A percentile compares a stretch with the other conserved stretches of the same genome.
Evolutionary conservation across 2,329 filamentous ascomycete species (phyloP).

Genomic region (Aspergillus costaricaensis): DNA sequence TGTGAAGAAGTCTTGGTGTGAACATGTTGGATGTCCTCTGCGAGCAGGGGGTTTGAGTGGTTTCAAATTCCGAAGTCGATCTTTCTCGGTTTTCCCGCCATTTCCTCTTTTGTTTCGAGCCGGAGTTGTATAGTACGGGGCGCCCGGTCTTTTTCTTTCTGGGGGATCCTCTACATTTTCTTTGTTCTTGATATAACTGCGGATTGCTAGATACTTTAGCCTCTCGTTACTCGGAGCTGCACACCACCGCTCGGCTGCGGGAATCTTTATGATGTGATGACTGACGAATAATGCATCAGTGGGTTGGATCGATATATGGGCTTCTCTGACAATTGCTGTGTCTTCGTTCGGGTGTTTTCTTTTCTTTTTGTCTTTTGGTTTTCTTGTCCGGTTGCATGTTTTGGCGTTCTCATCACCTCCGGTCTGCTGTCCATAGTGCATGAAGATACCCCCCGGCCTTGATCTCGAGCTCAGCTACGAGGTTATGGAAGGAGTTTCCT

Average conservation of each 20-base stretch:
- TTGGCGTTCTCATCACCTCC: conserved; percentile 27
- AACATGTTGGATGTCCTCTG: not conserved
- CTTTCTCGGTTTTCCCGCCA: conserved; percentile 5
- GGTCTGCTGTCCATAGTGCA: conserved; percentile 35
- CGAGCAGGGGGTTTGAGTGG: not conserved
- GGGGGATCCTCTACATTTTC: conserved; percentile 11
- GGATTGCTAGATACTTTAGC: conserved; percentile 22
- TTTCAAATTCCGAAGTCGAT: not conserved
- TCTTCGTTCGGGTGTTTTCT: conserved; percentile 18
- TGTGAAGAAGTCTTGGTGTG: conserved; percentile 19
- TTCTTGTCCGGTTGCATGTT: conserved; percentile 27
- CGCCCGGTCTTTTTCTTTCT: conserved; percentile 16
- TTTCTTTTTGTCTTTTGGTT: conserved; percentile 13
- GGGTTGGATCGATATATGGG: conserved; percentile 23
- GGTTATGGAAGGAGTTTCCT: conserved; percentile 28
- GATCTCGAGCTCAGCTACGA: conserved; percentile 26
- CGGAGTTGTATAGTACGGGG: conserved; percentile 21
- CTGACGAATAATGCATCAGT: conserved; percentile 41
- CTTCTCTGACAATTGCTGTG: conserved; percentile 22
- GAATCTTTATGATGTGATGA: conserved; percentile 39
- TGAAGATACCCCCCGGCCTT: conserved; percentile 38
- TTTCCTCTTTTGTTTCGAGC: conserved; percentile 16
- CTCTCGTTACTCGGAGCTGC: conserved; percentile 20
- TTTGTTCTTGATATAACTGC: conserved; percentile 18
- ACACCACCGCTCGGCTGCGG: conserved; percentile 20